Evolutionary conservation across 139 green algal species (phyloP).

Genomic region (Marvania coccoides): DNA sequence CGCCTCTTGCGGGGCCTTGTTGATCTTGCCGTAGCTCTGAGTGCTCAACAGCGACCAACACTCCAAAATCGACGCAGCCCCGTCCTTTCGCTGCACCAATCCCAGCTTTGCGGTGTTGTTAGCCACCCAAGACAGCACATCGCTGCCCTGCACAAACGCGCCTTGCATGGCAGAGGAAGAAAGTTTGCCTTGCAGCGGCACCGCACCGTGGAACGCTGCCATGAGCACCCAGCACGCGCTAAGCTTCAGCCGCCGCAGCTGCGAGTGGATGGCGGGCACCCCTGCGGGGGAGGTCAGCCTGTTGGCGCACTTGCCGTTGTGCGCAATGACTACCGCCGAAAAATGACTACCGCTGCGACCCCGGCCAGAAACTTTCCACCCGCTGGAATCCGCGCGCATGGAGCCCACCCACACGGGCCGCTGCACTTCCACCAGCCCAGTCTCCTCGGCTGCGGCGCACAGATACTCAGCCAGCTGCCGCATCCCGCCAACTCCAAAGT

Average conservation of each 20-base stretch:
- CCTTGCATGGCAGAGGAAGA: slow-evolving; percentile 39
- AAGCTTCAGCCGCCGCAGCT: slow-evolving; percentile 53
- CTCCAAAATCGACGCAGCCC: slow-evolving; percentile 16
- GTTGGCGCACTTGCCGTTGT: slow-evolving; percentile 80
- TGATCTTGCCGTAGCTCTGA: slow-evolving; percentile 44
- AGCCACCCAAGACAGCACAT: slow-evolving; percentile 45
- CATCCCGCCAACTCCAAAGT: slow-evolving; percentile 51
- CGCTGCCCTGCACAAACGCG: slow-evolving; percentile 45
- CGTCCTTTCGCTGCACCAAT: slow-evolving; percentile 1
- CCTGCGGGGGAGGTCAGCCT: slow-evolving; percentile 39
- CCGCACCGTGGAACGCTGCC: slow-evolving; percentile 49
- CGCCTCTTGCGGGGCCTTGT: slow-evolving; percentile 42
- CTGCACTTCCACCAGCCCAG: slow-evolving; percentile 17
- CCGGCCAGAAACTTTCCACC: background rate
- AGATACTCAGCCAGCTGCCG: slow-evolving; percentile 42
- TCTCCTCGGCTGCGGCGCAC: slow-evolving; percentile 5
- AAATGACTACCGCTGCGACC: slow-evolving; percentile 32
- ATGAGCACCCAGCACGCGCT: slow-evolving; percentile 62
- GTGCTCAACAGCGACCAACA: slow-evolving; percentile 80
- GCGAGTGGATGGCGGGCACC: slow-evolving; percentile 31
- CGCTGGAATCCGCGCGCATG: slow-evolving; percentile 12
- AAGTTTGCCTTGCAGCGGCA: slow-evolving; percentile 13
- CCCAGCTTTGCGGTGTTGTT: slow-evolving; percentile 76
- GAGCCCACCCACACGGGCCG: slow-evolving; percentile 55
- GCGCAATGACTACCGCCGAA: slow-evolving; percentile 68